Evolutionary conservation across 805 yeast species (phyloP).

Genomic region (Hanseniaspora thailandica): DNA sequence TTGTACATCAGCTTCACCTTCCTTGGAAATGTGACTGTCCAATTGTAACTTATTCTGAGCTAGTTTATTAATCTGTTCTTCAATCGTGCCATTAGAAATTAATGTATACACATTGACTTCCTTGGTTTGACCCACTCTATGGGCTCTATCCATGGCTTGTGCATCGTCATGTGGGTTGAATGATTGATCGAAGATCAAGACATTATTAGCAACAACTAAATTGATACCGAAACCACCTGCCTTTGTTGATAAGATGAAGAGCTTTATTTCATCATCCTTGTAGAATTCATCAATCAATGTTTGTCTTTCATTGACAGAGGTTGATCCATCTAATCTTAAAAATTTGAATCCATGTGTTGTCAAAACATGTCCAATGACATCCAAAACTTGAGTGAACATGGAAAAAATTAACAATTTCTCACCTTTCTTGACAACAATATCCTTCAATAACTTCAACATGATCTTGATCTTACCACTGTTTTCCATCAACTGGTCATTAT

Average conservation of each 20-base stretch:
- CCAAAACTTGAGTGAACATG: slow-evolving; percentile 82
- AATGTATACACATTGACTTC: slow-evolving; percentile 71
- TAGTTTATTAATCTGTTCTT: slow-evolving; percentile 73
- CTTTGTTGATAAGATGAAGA: slow-evolving; percentile 80
- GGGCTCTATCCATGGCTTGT: slow-evolving; percentile 98
- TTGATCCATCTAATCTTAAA: slow-evolving; percentile 82
- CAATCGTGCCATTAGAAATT: slow-evolving; percentile 65
- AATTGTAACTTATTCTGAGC: slow-evolving; percentile 86
- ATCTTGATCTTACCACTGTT: slow-evolving; percentile 65
- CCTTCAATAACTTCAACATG: slow-evolving; percentile 46
- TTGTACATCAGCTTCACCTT: slow-evolving; percentile 31
- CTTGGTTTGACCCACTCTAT: slow-evolving; percentile 86
- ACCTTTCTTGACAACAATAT: slow-evolving; percentile 39
- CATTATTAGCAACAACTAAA: slow-evolving; percentile 87
- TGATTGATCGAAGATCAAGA: slow-evolving; percentile 81
- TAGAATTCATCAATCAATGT: slow-evolving; percentile 80
- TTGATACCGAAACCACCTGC: slow-evolving; percentile 99
- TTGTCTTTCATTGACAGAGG: slow-evolving; percentile 87
- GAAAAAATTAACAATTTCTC: slow-evolving; percentile 75
- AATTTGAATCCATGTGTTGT: slow-evolving; percentile 55
- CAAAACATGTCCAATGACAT: slow-evolving; percentile 69
- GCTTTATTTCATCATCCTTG: slow-evolving; percentile 68
- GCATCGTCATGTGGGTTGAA: slow-evolving; percentile 97
- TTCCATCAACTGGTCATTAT: slow-evolving; percentile 42
- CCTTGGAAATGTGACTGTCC: slow-evolving; percentile 35